Evolutionary conservation across 441 rosid genomes (phyloP).

Genomic region (Daphne laureola): DNA sequence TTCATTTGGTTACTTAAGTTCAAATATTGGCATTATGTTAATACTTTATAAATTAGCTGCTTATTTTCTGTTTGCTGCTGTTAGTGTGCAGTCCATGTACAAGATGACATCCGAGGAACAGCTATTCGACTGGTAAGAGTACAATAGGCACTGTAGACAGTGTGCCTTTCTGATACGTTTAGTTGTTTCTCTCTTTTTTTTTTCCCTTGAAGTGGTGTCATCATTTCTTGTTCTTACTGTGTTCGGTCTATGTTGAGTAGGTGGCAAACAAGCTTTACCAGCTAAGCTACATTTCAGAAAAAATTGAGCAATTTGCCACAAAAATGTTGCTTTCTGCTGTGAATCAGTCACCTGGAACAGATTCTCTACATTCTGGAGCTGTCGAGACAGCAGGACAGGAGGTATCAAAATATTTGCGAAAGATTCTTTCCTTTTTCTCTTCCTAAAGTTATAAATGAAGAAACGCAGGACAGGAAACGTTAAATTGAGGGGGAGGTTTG

Average conservation of each 20-base stretch:
- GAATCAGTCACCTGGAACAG: conserved; percentile 38
- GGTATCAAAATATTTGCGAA: conserved; percentile 31
- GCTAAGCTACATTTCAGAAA: conserved; percentile 60
- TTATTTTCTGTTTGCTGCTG: conserved; percentile 25
- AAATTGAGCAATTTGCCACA: conserved; percentile 88
- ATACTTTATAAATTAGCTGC: conserved; percentile 15
- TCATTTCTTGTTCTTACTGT: conserved; percentile 11
- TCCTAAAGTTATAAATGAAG: too few relatives aligned
- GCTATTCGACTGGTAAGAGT: conserved; percentile 90
- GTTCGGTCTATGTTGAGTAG: conserved; percentile 39
- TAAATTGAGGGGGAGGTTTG: too few relatives aligned
- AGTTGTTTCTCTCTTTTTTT: not conserved
- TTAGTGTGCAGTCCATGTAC: conserved; percentile 97
- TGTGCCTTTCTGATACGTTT: conserved; percentile 9
- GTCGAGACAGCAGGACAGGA: conserved; percentile 52
- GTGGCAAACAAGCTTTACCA: conserved; percentile 97
- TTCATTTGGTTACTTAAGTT: not conserved
- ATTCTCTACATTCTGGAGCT: conserved; percentile 36
- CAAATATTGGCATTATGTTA: too few relatives aligned
- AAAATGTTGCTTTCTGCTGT: conserved; percentile 72
- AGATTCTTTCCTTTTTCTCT: not conserved
- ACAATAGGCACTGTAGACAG: not conserved
- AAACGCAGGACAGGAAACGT: too few relatives aligned
- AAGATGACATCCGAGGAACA: conserved; percentile 92
- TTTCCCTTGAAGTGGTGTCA: not conserved